Base-by-base conservation (phyloP, 2,329 filamentous ascomycete genomes). In the Geosmithia morbida region DNA sequence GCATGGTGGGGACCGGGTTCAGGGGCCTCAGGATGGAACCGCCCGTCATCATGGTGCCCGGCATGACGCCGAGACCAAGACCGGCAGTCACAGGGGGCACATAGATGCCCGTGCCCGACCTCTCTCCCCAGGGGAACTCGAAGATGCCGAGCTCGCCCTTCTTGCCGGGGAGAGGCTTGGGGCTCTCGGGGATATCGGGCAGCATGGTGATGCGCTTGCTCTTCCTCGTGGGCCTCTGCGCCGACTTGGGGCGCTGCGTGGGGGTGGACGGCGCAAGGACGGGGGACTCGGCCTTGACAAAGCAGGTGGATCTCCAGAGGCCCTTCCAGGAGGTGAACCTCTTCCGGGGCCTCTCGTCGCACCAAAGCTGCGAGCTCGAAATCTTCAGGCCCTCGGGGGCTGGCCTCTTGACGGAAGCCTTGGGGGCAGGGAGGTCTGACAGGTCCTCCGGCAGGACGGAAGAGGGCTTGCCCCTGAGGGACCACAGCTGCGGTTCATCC, bases 81-180 rank as follows among this genome's bases (percentile, higher is more conserved):
- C 65, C 66, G 48, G 70, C 58, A 59, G 62, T 8, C 59, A 60
- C 48, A 26, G 61, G 59, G 51, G 66, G 66, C 48, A 71, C 58
- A 13, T 37, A 37, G 26, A 61, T 71, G 10, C 71, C 71, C 47
- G 68, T 69, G 58, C 81, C 77, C 18, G 77, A 81, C 54, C 63
- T 72, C 61, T 81, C 77, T 14, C 79, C 79, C 75, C 77, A 81
- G 2, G 79, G 76, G 52, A 81, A 81, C 54, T 79, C 75, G 63
- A 80, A 83, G 54, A 82, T 75, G 5, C 77, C 79, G 17, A 82
- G 66, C 11, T 76, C 80, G 13, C 69, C 75, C 41, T 71, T 67
- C 59, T 74, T 76, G 56, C 79, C 66, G 4, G 71, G 70, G 4
- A 82, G 63, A 37, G 77, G 77, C 55, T 74, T 63, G 3, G 79